A percentile compares a stretch with the other conserved stretches of the same genome.
Conservation (phyloP, 1,284 basidiomycete genomes). For the Pseudozyma tsukubaensis region DNA sequence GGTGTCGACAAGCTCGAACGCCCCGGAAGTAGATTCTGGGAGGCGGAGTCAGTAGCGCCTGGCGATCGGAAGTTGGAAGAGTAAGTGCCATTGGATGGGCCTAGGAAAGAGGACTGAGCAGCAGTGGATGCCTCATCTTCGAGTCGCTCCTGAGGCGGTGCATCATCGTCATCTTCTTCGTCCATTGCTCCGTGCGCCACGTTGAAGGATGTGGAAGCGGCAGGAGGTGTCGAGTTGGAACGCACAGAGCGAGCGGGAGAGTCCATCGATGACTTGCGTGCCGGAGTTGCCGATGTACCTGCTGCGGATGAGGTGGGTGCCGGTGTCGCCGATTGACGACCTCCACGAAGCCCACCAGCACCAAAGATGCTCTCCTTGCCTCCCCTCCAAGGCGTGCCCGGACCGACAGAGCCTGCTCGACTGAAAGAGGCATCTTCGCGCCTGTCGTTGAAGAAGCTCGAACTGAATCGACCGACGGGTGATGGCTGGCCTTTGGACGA, state of each 20-base stretch:
- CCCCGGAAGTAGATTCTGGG: slow-evolving; percentile 17
- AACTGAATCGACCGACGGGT: slow-evolving; percentile 53
- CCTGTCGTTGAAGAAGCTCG: slow-evolving; percentile 56
- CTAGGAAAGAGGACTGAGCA: slow-evolving; percentile 20
- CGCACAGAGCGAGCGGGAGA: slow-evolving; percentile 35
- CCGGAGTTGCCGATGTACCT: slow-evolving; percentile 22
- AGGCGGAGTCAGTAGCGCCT: slow-evolving; percentile 6
- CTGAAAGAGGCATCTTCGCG: slow-evolving; percentile 39
- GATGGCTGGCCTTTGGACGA: slow-evolving; percentile 43
- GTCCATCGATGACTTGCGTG: slow-evolving; percentile 34
- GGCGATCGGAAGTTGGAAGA: slow-evolving; percentile 15
- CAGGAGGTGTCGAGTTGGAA: slow-evolving; percentile 40
- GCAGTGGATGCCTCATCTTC: slow-evolving; percentile 41
- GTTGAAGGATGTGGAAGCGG: slow-evolving; percentile 27
- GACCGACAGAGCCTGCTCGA: slow-evolving; percentile 30
- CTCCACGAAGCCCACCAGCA: slow-evolving; percentile 55
- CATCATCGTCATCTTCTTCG: slow-evolving; percentile 50
- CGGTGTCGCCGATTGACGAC: slow-evolving; percentile 38
- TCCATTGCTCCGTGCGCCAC: slow-evolving; percentile 31
- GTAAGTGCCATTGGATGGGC: slow-evolving; percentile 9
- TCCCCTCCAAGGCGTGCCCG: slow-evolving; percentile 39
- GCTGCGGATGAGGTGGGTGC: slow-evolving; percentile 20
- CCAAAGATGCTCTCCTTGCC: slow-evolving; percentile 62
- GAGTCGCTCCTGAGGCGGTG: slow-evolving; percentile 47
- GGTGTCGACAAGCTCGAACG: slow-evolving; percentile 16